Conservation (phyloP, 192 early-diverging fungal genomes). For the Dissophora ornata region DNA sequence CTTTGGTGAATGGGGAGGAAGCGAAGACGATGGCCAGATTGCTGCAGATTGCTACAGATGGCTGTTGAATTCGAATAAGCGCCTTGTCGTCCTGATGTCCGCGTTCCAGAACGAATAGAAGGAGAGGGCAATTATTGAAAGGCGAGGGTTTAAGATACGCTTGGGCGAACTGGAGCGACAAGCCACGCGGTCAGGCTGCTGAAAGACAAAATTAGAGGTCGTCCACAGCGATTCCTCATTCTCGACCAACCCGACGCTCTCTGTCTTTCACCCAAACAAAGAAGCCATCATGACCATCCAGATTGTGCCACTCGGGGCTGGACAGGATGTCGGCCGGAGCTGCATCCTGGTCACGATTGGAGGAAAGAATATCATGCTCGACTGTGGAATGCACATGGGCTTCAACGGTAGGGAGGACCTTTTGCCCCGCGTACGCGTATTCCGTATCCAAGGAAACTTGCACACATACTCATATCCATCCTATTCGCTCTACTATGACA, state of each 20-base stretch:
- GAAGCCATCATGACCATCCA: slow-evolving; percentile 61
- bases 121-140: not conserved
- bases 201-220: no score
- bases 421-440: no score
- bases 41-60: no score
- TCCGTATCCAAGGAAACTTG: no score
- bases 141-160: not conserved
- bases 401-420: slow-evolving; percentile 67
- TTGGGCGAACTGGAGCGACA: not conserved
- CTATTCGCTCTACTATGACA: not conserved
- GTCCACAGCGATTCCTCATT: not conserved
- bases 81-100: not conserved
- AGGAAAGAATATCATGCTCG: slow-evolving; percentile 90
- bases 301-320: slow-evolving; percentile 76
- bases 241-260: not conserved
- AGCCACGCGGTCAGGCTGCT: no score
- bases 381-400: slow-evolving; percentile 96
- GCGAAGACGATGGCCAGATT: no score
- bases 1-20: no score
- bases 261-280: not conserved
- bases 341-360: slow-evolving; percentile 84
- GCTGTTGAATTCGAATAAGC: not conserved
- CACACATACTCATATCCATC: no score
- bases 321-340: slow-evolving; percentile 90
- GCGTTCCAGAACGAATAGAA: not conserved